Percentiles rank a stretch among this genome's conserved stretches.
phyloP scores from a whole-genome alignment of 495 filamentous ascomycete genomes.

The Podospora pseudoanserina region DNA sequence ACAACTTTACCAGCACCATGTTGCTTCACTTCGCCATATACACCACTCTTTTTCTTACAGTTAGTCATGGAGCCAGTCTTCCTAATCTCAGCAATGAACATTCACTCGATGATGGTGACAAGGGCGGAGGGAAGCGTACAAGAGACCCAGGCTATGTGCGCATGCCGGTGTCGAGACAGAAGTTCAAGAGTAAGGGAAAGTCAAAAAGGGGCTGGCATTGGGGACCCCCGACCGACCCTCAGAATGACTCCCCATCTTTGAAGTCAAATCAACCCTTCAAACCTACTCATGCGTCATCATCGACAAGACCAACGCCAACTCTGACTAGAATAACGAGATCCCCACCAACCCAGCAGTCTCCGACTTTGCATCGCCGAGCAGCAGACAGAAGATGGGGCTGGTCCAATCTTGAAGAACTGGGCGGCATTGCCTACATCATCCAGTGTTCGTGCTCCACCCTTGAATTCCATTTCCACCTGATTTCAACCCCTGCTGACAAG shows the following conservation, averaged over 20 bases:
- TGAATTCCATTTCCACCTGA: neutral
- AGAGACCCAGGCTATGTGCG: constrained; percentile 27
- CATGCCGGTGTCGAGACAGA: constrained; percentile 26
- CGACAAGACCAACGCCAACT: neutral
- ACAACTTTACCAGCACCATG: constrained; percentile 13
- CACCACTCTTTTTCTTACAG: constrained; percentile 10
- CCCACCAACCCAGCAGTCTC: neutral
- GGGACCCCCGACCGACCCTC: constrained; percentile 14
- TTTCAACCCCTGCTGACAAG: neutral
- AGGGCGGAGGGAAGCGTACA: neutral
- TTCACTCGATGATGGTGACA: neutral
- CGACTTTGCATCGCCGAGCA: neutral
- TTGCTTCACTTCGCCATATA: constrained; percentile 6
- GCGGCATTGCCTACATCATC: constrained; percentile 42
- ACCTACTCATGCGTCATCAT: neutral
- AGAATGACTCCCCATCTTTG: constrained; percentile 1
- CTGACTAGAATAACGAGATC: neutral
- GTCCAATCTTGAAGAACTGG: constrained; percentile 29
- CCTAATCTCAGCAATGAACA: neutral
- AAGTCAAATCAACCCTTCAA: neutral
- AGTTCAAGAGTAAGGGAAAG: constrained; percentile 28
- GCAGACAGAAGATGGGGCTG: constrained; percentile 28
- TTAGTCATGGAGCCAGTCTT: constrained; percentile 13
- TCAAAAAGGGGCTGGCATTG: constrained; percentile 26
- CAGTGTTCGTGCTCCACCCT: constrained; percentile 28